phyloP scores from a whole-genome alignment of 2,329 filamentous ascomycete genomes.

The Penicillium sp. region DNA sequence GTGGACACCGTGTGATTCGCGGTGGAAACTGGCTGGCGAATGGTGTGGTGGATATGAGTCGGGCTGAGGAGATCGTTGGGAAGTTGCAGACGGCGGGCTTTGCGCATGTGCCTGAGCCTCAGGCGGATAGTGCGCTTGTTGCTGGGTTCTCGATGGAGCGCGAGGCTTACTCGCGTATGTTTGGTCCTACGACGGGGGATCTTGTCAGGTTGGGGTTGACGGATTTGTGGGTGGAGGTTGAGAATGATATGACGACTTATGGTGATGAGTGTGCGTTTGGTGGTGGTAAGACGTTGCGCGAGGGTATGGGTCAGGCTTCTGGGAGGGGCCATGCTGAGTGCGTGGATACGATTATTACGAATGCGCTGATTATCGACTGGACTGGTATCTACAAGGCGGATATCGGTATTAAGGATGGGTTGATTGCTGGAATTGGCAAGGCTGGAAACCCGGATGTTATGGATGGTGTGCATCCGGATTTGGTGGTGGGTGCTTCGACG shows the following conservation, averaged over 20 bases:
- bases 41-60: slow-evolving; percentile 66
- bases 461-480: slow-evolving; percentile 75
- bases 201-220: slow-evolving; percentile 78
- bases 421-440: slow-evolving; percentile 88
- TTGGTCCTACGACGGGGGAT: slow-evolving; percentile 88
- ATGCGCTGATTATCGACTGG: slow-evolving; percentile 88
- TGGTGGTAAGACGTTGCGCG: slow-evolving; percentile 87
- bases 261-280: slow-evolving; percentile 96
- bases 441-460: slow-evolving; percentile 97
- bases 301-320: slow-evolving; percentile 93
- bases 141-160: slow-evolving; percentile 72
- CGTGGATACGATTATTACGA: slow-evolving; percentile 83
- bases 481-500: slow-evolving; percentile 85
- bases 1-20: slow-evolving; percentile 73
- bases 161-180: slow-evolving; percentile 81
- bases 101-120: slow-evolving; percentile 70
- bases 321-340: slow-evolving; percentile 71
- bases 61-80: slow-evolving; percentile 66
- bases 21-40: slow-evolving; percentile 81
- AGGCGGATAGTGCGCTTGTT: slow-evolving; percentile 56
- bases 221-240: slow-evolving; percentile 86
- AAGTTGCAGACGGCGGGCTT: slow-evolving; percentile 74
- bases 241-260: slow-evolving; percentile 79
- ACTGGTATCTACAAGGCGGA: slow-evolving; percentile 95
- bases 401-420: slow-evolving; percentile 85